phyloP scores from a whole-genome alignment of 495 filamentous ascomycete genomes.

The Aspergillus conjunctus region DNA sequence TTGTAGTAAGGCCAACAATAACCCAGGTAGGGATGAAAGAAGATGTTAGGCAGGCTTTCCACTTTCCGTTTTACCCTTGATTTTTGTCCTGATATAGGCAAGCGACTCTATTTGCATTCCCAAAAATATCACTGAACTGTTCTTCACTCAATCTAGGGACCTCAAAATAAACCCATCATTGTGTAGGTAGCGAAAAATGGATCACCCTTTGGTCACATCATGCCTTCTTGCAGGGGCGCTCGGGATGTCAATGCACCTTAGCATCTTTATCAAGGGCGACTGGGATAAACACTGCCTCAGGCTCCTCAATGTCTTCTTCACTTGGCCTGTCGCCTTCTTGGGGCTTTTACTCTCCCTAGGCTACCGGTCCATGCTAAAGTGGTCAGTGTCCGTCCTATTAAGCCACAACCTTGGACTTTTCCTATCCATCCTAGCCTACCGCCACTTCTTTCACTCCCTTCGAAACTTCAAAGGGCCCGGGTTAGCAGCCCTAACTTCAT shows the following conservation, averaged over 20 bases:
- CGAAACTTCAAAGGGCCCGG: constrained; percentile 8
- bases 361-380: not conserved
- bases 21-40: too few relatives aligned
- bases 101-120: too few relatives aligned
- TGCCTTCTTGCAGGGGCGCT: not conserved
- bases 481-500: constrained; percentile 7
- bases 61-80: too few relatives aligned
- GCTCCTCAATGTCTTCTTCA: constrained; percentile 3
- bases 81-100: too few relatives aligned
- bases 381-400: not conserved
- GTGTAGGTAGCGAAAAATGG: not conserved
- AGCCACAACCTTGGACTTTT: constrained; percentile 8
- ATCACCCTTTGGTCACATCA: not conserved
- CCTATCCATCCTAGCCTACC: constrained; percentile 19
- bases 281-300: constrained; percentile 11
- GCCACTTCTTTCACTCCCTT: constrained; percentile 15
- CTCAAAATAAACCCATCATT: not conserved
- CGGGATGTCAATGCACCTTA: constrained; percentile 30
- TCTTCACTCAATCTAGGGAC: too few relatives aligned
- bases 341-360: not conserved
- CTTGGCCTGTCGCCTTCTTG: not conserved
- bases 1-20: too few relatives aligned
- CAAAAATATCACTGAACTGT: too few relatives aligned
- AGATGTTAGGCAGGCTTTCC: too few relatives aligned
- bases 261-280: constrained; percentile 50